Percentiles rank a stretch among this genome's conserved stretches.
These are phyloP conservation scores for Dendrothele bispora DNA, from an alignment of 768 basidiomycete genomes.

Conservation along the genomic window DNA sequence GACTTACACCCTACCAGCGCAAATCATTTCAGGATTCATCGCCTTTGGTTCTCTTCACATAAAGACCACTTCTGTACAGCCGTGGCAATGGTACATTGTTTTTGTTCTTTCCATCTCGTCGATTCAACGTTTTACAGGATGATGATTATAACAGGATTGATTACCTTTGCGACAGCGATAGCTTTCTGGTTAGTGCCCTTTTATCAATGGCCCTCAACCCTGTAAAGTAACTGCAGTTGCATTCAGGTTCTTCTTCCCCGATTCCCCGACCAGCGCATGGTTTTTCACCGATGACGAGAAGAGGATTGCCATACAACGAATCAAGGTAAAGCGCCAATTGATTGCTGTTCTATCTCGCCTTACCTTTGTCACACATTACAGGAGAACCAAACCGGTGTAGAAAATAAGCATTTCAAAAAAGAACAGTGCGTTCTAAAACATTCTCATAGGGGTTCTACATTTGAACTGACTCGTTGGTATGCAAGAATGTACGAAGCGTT, in stretches of 20 bases:
- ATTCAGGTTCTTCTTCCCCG: conserved; percentile 69
- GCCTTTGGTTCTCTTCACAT: conserved; percentile 58
- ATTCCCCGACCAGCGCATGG: conserved; percentile 74
- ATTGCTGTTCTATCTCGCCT: neutral
- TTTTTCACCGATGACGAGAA: conserved; percentile 71
- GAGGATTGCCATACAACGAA: conserved; percentile 55
- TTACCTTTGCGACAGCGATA: conserved; percentile 54
- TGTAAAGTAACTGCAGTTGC: conserved; percentile 78
- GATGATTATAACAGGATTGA: conserved; percentile 68
- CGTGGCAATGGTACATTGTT: conserved; percentile 51
- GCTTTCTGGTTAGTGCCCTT: conserved; percentile 49
- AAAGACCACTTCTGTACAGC: conserved; percentile 39
- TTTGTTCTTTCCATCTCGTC: neutral
- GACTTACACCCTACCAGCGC: conserved; percentile 52
- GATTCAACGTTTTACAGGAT: conserved; percentile 41
- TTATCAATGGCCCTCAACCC: conserved; percentile 60
- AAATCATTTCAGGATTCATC: conserved; percentile 64
- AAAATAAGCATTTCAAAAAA: conserved; percentile 79
- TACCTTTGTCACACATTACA: conserved; percentile 17
- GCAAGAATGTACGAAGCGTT: conserved; percentile 66
- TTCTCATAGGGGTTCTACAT: neutral
- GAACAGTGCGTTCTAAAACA: conserved; percentile 57
- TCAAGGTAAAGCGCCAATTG: conserved; percentile 37
- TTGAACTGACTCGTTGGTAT: neutral
- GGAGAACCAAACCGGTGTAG: conserved; percentile 79